Evolutionary conservation across 2,329 filamentous ascomycete species (phyloP).

Genomic region (Ploettnerulaceae sp.): DNA sequence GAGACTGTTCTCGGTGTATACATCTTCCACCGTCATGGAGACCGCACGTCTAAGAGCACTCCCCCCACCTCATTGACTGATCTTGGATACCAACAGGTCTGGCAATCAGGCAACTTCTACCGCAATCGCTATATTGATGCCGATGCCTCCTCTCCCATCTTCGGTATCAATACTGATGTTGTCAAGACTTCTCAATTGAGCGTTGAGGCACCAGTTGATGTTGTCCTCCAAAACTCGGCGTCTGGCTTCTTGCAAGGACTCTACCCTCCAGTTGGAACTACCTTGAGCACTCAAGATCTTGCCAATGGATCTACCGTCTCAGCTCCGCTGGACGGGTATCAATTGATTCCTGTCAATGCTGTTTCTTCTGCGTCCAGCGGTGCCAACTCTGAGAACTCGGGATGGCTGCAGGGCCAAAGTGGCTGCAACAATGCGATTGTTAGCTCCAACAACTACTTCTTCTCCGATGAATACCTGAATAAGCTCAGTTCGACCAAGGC

Average conservation of each 20-base stretch:
- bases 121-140: slow-evolving; percentile 67
- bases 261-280: slow-evolving; percentile 68
- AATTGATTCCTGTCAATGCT: slow-evolving; percentile 71
- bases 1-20: slow-evolving; percentile 62
- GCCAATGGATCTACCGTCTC: slow-evolving; percentile 64
- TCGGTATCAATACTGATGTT: slow-evolving; percentile 59
- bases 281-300: slow-evolving; percentile 53
- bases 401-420: slow-evolving; percentile 55
- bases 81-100: slow-evolving; percentile 73
- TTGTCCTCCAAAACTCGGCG: slow-evolving; percentile 76
- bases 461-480: slow-evolving; percentile 42
- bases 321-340: slow-evolving; percentile 72
- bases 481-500: slow-evolving; percentile 49
- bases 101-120: slow-evolving; percentile 68
- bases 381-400: slow-evolving; percentile 50
- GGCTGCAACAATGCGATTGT: slow-evolving; percentile 51
- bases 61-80: slow-evolving; percentile 69
- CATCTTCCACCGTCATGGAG: slow-evolving; percentile 86
- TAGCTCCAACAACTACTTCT: slow-evolving; percentile 52
- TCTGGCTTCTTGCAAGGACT: slow-evolving; percentile 78
- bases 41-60: slow-evolving; percentile 74
- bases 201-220: slow-evolving; percentile 67
- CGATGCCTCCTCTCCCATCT: slow-evolving; percentile 54
- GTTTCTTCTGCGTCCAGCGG: slow-evolving; percentile 49
- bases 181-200: slow-evolving; percentile 67